phyloP scores from a whole-genome alignment of 1,284 basidiomycete genomes.

The Trichosporon coremiiforme region DNA sequence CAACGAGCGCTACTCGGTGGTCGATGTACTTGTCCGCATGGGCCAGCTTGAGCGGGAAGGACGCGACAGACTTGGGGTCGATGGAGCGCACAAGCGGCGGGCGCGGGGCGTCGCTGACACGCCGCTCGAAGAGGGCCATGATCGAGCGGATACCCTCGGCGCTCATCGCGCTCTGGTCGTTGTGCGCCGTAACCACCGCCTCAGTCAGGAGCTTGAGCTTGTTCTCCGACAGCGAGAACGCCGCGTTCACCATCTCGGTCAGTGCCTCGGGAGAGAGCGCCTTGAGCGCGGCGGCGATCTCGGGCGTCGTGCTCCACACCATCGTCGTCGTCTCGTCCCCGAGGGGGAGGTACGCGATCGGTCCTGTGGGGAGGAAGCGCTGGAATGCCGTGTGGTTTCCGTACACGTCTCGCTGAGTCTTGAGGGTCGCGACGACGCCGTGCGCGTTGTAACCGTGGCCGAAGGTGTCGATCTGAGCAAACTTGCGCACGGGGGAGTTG shows the following conservation, averaged over 20 bases:
- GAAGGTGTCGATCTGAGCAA: conserved; percentile 81
- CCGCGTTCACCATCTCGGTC: conserved; percentile 80
- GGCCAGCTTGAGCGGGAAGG: conserved; percentile 84
- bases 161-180: conserved; percentile 31
- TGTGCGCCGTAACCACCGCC: conserved; percentile 61
- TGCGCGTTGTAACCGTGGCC: conserved; percentile 91
- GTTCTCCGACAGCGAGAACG: conserved; percentile 80
- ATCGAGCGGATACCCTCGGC: conserved; percentile 36
- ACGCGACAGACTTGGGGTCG: conserved; percentile 76
- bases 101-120: conserved; percentile 61
- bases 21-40: conserved; percentile 82
- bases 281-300: conserved; percentile 73
- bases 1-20: conserved; percentile 69
- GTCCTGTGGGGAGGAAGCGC: conserved; percentile 91
- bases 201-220: conserved; percentile 71
- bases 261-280: conserved; percentile 69
- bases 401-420: conserved; percentile 61
- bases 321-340: conserved; percentile 75
- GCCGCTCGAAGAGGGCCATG: conserved; percentile 59
- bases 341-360: conserved; percentile 89
- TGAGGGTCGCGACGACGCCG: conserved; percentile 89
- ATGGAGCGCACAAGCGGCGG: conserved; percentile 76
- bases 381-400: conserved; percentile 87
- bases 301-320: conserved; percentile 90
- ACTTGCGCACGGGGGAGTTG: conserved; percentile 89